Base-by-base conservation (phyloP, 495 filamentous ascomycete genomes). In the Penicillium desertorum region DNA sequence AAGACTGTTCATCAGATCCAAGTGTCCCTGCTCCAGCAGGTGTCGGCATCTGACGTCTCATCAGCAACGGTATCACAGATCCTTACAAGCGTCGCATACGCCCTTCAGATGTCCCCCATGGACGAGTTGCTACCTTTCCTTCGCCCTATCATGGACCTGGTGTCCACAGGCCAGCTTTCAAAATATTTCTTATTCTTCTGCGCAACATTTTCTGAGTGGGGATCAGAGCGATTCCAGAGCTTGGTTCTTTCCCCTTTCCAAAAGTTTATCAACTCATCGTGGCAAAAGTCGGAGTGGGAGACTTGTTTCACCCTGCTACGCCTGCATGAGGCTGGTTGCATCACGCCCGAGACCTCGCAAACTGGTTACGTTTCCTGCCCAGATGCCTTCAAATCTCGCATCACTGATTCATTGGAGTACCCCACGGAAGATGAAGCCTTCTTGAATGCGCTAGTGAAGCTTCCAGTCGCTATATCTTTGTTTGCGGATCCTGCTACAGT, bases 131-230 rank as follows among this genome's bases (percentile, higher is more conserved):
- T 97, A 43, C 84, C 90, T 9, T 80, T 76, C 36, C 72, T 91
- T 36, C 81, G 83, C 20, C 59, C 80, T 6, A 75, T 90, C 39
- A 84, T 86, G 75, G 79, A 83, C 36, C 68, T 73, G n/a, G 76
- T 93, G 56, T 83, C 83, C 6, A 81, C 77, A 45, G 84, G 86
- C 19, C 77, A 74, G 2, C 77, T 89, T 50, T 82, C 85, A 57
- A 67, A 68, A 50, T 82, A 84, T 36, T 98, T 98, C 70, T 76
- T 97, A 45, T 78, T 83, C 5, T 97, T 96, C 65, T 97, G 89
- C 68, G 85, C 86, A 14, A 86, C 89, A 32, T 85, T 92, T 59
- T 83, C 87, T 0, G 82, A 89, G 41, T 74, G 92, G 54, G 85
- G 88, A 43, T 65, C 79, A 10, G 88, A 93, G 52, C 80, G 90